Percentiles rank a stretch among this genome's conserved stretches.
Conservation (phyloP, 2,329 filamentous ascomycete genomes). For the Monilinia fructigena region DNA sequence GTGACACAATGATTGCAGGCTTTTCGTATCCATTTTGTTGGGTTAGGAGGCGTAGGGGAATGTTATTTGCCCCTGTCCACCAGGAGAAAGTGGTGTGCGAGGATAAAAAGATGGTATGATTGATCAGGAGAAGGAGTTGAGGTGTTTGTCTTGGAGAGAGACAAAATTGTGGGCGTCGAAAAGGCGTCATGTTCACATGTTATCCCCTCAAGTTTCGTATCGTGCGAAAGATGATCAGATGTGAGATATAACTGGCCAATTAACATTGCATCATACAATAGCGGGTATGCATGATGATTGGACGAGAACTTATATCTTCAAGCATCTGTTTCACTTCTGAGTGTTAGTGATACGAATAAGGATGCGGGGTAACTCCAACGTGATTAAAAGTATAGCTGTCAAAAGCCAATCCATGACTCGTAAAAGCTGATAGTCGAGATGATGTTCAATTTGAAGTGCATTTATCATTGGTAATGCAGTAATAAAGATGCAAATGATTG, state of each 20-base stretch:
- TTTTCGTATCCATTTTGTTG: conserved; percentile 16
- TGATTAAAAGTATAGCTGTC: not conserved
- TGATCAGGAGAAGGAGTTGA: conserved; percentile 3
- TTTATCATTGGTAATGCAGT: not conserved
- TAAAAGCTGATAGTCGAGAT: not conserved
- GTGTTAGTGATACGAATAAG: not conserved
- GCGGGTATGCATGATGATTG: not conserved
- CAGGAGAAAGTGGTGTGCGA: not conserved
- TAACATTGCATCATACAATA: not conserved
- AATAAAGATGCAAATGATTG: not conserved
- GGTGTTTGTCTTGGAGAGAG: not conserved
- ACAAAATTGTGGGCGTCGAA: too few relatives aligned
- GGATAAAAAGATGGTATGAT: not conserved
- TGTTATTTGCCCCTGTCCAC: not conserved
- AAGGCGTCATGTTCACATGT: not conserved
- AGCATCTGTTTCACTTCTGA: conserved; percentile 13
- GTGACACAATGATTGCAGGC: not conserved
- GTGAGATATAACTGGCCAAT: conserved; percentile 1
- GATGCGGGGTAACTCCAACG: conserved; percentile 11
- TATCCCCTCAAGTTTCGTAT: not conserved
- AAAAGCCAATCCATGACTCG: conserved; percentile 7
- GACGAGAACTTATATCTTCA: not conserved
- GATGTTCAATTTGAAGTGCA: not conserved
- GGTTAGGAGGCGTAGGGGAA: not conserved
- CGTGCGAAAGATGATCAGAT: not conserved